These are phyloP conservation scores for Rhizopus arrhizus DNA, from an alignment of 371 early-diverging fungal genomes.

Conservation along the genomic window DNA sequence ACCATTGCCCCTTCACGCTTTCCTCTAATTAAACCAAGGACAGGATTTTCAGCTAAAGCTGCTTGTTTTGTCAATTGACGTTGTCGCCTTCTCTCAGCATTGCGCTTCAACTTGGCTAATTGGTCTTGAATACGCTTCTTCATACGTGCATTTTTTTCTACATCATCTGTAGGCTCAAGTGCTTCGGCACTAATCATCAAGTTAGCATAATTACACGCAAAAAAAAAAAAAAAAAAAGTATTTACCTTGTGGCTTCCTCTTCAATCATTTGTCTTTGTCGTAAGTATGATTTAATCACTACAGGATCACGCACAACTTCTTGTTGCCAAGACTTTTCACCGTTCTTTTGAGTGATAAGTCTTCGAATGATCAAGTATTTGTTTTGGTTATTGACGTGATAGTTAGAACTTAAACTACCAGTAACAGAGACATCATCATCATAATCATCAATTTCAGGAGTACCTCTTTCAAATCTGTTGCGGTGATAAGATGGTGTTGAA, in stretches of 20 bases:
- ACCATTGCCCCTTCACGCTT: slow-evolving; percentile 61
- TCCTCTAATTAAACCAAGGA: slow-evolving; percentile 57
- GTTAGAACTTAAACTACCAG: slow-evolving; percentile 61
- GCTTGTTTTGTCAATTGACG: slow-evolving; percentile 51
- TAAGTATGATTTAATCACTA: slow-evolving; percentile 88
- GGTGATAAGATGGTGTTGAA: slow-evolving; percentile 30
- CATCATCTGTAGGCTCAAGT: slow-evolving; percentile 62
- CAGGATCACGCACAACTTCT: slow-evolving; percentile 80
- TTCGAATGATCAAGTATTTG: slow-evolving; percentile 66
- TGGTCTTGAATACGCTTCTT: slow-evolving; percentile 66
- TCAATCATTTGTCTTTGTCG: slow-evolving; percentile 84
- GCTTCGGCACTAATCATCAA: slow-evolving; percentile 45
- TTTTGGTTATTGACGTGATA: slow-evolving; percentile 59
- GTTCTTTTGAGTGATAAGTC: slow-evolving; percentile 60
- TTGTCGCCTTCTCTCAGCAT: slow-evolving; percentile 63
- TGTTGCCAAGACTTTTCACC: slow-evolving; percentile 76
- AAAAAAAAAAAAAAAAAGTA: no score
- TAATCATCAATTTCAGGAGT: slow-evolving; percentile 43
- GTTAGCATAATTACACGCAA: not conserved
- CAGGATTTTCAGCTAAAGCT: slow-evolving; percentile 55
- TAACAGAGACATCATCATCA: slow-evolving; percentile 64
- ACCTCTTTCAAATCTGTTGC: slow-evolving; percentile 45
- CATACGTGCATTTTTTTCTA: slow-evolving; percentile 64
- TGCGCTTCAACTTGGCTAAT: slow-evolving; percentile 64
- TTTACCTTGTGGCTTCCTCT: slow-evolving; percentile 56